Percentiles rank a stretch among this genome's conserved stretches.
Conservation (phyloP, 441 rosid genomes). For the Gossypium gossypioides region DNA sequence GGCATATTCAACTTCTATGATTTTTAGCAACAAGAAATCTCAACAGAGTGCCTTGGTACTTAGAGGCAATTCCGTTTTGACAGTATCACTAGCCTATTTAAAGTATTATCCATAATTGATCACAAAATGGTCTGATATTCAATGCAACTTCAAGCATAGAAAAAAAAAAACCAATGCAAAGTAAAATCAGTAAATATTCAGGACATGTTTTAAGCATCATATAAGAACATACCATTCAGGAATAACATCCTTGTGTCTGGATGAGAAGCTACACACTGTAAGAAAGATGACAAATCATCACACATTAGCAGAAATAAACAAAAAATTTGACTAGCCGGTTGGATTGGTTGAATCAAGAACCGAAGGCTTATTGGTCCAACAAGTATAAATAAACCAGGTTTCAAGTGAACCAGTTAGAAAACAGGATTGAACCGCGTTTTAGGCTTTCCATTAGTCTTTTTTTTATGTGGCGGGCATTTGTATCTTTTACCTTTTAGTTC, state of each 20-base stretch:
- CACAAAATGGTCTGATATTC: not conserved
- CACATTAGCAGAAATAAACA: slow-evolving; percentile 9
- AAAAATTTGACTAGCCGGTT: not conserved
- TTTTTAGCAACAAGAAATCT: not conserved
- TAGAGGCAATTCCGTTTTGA: not conserved
- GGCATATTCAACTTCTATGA: not conserved
- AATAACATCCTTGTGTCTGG: slow-evolving; percentile 91
- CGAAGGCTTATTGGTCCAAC: not conserved
- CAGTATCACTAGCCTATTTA: not conserved
- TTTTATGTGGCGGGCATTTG: not conserved
- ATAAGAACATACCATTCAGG: slow-evolving; percentile 69
- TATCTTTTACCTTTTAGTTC: not conserved
- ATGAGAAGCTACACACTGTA: slow-evolving; percentile 98
- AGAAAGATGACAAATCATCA: slow-evolving; percentile 12
- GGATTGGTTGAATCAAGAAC: not conserved
- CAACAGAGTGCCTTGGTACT: not conserved
- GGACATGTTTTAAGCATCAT: slow-evolving; percentile 2
- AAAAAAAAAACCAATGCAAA: not conserved
- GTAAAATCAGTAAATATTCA: not conserved
- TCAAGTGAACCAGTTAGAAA: not conserved
- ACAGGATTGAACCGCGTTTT: not conserved
- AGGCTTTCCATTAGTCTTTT: not conserved
- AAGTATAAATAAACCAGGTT: not conserved
- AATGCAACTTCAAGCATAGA: not conserved
- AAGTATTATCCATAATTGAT: not conserved